phyloP scores from a whole-genome alignment of 495 filamentous ascomycete genomes.

The Cryomyces minteri region DNA sequence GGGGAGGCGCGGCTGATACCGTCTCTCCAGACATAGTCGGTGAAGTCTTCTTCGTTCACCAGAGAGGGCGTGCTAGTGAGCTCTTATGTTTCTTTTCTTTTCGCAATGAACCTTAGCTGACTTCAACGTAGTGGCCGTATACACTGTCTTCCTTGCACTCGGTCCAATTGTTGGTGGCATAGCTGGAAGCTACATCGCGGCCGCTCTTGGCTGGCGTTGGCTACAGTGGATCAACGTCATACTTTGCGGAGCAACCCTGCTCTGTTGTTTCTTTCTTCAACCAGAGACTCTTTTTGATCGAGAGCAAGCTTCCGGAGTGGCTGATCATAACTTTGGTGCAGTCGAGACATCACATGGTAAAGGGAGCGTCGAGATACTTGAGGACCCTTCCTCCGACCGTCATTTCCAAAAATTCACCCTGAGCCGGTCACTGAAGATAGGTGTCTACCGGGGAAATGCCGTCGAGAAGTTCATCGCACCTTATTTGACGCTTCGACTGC shows the following conservation, averaged over 20 bases:
- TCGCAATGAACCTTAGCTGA: background rate
- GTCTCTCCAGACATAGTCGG: constrained; percentile 14
- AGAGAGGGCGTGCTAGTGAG: constrained; percentile 8
- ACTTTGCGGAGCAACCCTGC: constrained; percentile 11
- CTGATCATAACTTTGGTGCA: background rate
- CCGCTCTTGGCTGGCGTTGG: constrained; percentile 6
- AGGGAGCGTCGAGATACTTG: background rate
- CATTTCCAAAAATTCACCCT: background rate
- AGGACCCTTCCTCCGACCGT: constrained; percentile 3
- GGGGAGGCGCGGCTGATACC: constrained; percentile 12
- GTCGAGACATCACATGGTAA: background rate
- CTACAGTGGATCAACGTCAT: constrained; percentile 13
- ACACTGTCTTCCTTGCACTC: constrained; percentile 11
- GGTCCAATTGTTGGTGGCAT: constrained; percentile 10
- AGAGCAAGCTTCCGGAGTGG: background rate
- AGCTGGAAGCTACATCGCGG: constrained; percentile 12
- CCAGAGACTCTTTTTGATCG: constrained; percentile 15
- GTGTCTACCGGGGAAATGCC: constrained; percentile 5
- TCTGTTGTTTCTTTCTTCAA: constrained; percentile 9
- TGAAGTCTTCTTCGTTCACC: constrained; percentile 16
- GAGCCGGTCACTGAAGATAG: constrained; percentile 5
- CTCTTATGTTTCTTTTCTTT: background rate
- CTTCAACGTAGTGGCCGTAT: constrained; percentile 7
- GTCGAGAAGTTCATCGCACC: constrained; percentile 10
- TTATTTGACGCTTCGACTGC: constrained; percentile 9